Evolutionary conservation across 192 early-diverging fungal species (phyloP), one percentile per base, ranked within the genome.

Genomic region (Coemansia sp.): DNA sequence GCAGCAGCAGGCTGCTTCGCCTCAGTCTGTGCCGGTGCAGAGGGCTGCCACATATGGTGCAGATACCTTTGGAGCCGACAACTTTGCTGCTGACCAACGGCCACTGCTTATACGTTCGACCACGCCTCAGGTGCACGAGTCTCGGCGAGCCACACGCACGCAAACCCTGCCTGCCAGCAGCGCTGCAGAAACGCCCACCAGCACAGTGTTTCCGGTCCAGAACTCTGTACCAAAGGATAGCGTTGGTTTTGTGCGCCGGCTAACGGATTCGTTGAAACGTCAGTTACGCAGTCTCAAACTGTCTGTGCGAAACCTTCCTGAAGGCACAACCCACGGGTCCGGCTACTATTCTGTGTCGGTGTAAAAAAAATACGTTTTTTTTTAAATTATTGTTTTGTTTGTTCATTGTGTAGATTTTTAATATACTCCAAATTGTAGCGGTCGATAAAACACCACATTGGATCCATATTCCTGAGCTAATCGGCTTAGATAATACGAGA

Each of bases 371-470:
- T n/a, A n/a, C n/a, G 10, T 46, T 42, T 34, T 33, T 48, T 34
- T 18, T 25, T 39, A 19, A 44, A 23, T 32, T 3, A n/a, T 6
- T 49, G 9, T 20, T 46, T 42, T 9, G 5, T 41, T 43, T 17
- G n/a, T n/a, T 34, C 14, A 30, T 41, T 20, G 33, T 38, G 24
- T 43, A 38, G 17, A 39, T 23, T 1, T 38, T 37, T 20, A 61
- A 28, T 66, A 67, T 13, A 55, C 24, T 18, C 50, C 29, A 26
- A 62, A 46, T 41, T 67, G 59, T 25, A 61, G 24, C 3, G 71
- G 51, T 2, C 71, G 43, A 32, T 67, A 60, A 2, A 43, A 24
- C 6, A 56, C 48, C 6, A 30, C 25, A 1, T 51, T 36, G 17
- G 71, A 22, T 6, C 27, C 37, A 37, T 58, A 58, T 6, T 67